A percentile compares a stretch with the other conserved stretches of the same genome.
phyloP scores from a whole-genome alignment of 2,329 filamentous ascomycete species.

The Colletotrichum plurivorum region DNA sequence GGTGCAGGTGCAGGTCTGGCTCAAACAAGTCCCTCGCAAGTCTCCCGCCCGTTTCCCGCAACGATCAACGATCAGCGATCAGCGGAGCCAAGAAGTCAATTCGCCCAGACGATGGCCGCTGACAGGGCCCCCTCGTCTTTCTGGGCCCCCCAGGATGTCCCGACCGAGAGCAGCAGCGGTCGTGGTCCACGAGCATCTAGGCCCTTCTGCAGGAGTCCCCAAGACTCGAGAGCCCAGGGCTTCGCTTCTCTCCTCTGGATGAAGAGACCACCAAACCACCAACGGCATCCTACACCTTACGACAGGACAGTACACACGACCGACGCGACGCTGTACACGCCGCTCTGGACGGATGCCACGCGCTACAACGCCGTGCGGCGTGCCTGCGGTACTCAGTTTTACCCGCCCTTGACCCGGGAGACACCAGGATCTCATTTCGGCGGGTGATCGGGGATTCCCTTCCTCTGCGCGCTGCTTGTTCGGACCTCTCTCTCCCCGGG shows the following conservation, averaged over 20 bases:
- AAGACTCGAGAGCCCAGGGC: background rate
- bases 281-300: too few species aligned
- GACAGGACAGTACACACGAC: too few species aligned
- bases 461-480: background rate
- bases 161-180: constrained; percentile 24
- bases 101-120: constrained; percentile 17
- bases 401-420: too few species aligned
- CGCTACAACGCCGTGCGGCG: background rate
- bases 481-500: background rate
- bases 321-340: too few species aligned
- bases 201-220: background rate
- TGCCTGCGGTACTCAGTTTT: background rate
- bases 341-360: background rate
- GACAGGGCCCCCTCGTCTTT: constrained; percentile 18
- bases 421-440: constrained; percentile 27
- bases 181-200: constrained; percentile 31
- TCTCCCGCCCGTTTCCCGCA: constrained; percentile 11
- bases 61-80: constrained; percentile 31
- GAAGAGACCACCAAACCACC: too few species aligned
- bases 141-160: constrained; percentile 8
- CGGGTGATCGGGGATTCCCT: constrained; percentile 13
- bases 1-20: background rate
- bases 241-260: too few species aligned
- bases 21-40: constrained; percentile 15
- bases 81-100: constrained; percentile 35